A percentile compares a stretch with the other conserved stretches of the same genome.
These are phyloP conservation scores for Aspergillus sclerotiicarbonarius DNA, from an alignment of 495 filamentous ascomycete genomes.

Conservation along the genomic window DNA sequence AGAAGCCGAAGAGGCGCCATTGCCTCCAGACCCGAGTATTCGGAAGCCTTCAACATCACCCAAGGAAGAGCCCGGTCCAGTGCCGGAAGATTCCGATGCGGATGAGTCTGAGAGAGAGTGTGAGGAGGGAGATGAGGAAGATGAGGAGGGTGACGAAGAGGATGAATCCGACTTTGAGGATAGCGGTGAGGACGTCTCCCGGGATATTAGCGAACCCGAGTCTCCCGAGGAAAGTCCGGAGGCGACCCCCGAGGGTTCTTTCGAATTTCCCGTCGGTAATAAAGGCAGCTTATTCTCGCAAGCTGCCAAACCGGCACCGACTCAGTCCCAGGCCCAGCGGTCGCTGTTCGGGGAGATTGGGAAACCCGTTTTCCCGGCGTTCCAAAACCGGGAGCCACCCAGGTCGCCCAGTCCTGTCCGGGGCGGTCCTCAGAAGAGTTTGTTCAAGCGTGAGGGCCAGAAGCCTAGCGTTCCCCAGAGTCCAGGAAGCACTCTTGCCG, in stretches of 20 bases:
- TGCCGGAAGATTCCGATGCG: slow-evolving; percentile 15
- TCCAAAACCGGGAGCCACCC: slow-evolving; percentile 52
- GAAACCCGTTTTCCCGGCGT: slow-evolving; percentile 57
- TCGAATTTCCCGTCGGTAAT: slow-evolving; percentile 41
- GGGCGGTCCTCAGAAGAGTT: slow-evolving; percentile 41
- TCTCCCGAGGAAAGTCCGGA: slow-evolving; percentile 45
- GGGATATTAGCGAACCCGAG: slow-evolving; percentile 58
- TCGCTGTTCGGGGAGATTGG: slow-evolving; percentile 67
- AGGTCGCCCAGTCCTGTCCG: slow-evolving; percentile 81
- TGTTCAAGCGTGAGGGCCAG: slow-evolving; percentile 48
- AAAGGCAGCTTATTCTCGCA: slow-evolving; percentile 44
- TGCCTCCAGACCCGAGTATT: slow-evolving; percentile 35
- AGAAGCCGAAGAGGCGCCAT: slow-evolving; percentile 31
- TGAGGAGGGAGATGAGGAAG: slow-evolving; percentile 38
- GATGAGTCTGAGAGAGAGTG: slow-evolving; percentile 33
- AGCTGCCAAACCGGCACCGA: slow-evolving; percentile 22
- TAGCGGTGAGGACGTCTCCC: slow-evolving; percentile 49
- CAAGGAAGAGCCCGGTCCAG: slow-evolving; percentile 20
- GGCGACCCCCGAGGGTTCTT: slow-evolving; percentile 65
- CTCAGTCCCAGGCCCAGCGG: slow-evolving; percentile 23
- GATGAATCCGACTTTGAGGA: slow-evolving; percentile 40
- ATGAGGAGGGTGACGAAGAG: slow-evolving; percentile 32
- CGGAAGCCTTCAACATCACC: slow-evolving; percentile 15
- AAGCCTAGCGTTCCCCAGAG: slow-evolving; percentile 56
- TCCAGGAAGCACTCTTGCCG: slow-evolving; percentile 35